Base-by-base conservation (phyloP, 371 early-diverging fungal species). In the Rhizopus sp. region DNA sequence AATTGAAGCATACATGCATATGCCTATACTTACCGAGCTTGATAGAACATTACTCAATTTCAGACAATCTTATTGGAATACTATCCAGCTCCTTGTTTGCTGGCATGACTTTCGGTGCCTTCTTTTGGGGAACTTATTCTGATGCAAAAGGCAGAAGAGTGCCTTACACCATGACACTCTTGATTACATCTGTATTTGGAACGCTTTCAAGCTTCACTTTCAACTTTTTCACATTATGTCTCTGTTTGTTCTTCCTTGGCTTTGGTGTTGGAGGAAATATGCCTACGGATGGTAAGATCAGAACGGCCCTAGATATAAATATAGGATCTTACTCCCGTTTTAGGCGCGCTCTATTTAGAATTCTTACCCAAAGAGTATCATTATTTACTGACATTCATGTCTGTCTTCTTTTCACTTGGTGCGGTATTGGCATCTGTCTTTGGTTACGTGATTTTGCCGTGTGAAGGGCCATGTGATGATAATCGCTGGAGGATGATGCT, bases 251-350 rank as follows among this genome's bases (percentile, higher is more conserved):
- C 46, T 81, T 80, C 5, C 72, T 92, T 53, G 93, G 92, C 3
- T 85, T 91, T 66, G 93, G 93, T 12, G 90, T 93, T 33, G 94
- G 94, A 47, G 94, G 94, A 31, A 93, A 92, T 61, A 86, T 92
- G 84, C 93, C 94, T n/a, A 91, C 91, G 17, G 91, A 92, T 74
- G 86, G 88, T 82, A 77, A 59, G 2, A 10, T 12, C 15, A 23
- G 23, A 23, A 23, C 23, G 23, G 23, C 23, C 23, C 23, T 16
- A 17, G 4, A 17, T 12, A 10, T 30, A 29, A 38, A 32, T 0
- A 31, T n/a, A 16, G n/a, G 29, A 23, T 38, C 15, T 55, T 44
- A 40, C 16, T 7, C 41, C 45, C 33, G 29, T 57, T n/a, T 13
- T 82, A 83, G 92, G 92, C 17, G 87, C 92, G 9, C 64, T 94